Base-by-base conservation (phyloP, 2,329 filamentous ascomycete genomes). In the Xylaria sp. region DNA sequence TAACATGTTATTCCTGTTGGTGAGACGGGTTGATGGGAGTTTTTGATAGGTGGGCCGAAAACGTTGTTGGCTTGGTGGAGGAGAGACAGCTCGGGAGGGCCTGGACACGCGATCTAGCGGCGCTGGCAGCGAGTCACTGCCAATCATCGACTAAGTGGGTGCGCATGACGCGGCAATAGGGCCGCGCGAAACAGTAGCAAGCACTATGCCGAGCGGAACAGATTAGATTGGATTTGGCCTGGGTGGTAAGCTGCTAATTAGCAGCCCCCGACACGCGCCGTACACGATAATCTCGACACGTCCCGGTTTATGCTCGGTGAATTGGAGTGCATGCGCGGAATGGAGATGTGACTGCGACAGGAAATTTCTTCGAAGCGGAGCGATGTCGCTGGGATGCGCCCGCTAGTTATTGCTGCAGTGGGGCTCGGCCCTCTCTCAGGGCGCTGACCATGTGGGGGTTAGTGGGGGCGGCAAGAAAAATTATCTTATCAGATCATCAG, bases 241-340 rank as follows among this genome's bases (percentile, higher is more conserved):
- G 52, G 52, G 46, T 37, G 55, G 31, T 59, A 31, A 52, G 51
- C 61, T 64, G 60, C 67, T 71, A 65, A 61, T 63, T 60, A 54
- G 62, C 57, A 63, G 58, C 35, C 14, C 28, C 21, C 49, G 61
- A 62, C 25, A 38, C 56, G 57, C 54, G 61, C 28, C n/a, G 57
- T 60, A 57, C 67, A 63, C 53, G 45, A 63, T 56, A 19, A 56
- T 57, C 45, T 56, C 45, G 63, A 65, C 66, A 61, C 62, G 50
- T 67, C 67, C 68, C 70, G 67, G 69, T 63, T 70, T 67, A 66
- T 69, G 60, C 64, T 71, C 68, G 66, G 56, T 69, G 64, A 66
- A 61, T 66, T 66, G 61, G 50, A 61, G 64, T 61, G 51, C 54
- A 37, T 42, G 8, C 19, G 45, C 55, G 59, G 53, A 31, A 60